These are phyloP conservation scores for Tolypocladium tundrense DNA, from an alignment of 2,329 filamentous ascomycete genomes.

Conservation along the genomic window DNA sequence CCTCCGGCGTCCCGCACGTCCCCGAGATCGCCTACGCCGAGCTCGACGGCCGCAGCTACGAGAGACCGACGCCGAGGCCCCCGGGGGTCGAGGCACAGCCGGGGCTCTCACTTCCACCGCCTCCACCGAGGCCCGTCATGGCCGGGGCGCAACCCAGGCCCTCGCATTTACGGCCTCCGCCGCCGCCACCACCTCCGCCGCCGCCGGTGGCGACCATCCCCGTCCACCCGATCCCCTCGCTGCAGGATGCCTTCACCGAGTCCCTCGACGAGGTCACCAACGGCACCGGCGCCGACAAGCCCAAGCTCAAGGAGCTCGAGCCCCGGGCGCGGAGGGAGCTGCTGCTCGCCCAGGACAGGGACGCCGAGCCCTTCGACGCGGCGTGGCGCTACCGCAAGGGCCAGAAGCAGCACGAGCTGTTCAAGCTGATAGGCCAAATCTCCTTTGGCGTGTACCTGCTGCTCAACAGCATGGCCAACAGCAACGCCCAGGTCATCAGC, in stretches of 20 bases:
- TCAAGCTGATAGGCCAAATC: slow-evolving; percentile 86
- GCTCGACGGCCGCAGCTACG: slow-evolving; percentile 7
- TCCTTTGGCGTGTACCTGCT: slow-evolving; percentile 87
- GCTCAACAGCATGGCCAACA: slow-evolving; percentile 77
- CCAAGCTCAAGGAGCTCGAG: slow-evolving; percentile 42
- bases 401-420: slow-evolving; percentile 75
- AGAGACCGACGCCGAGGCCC: not conserved
- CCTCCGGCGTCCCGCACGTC: not conserved
- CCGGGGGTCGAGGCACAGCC: not conserved
- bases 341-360: slow-evolving; percentile 57
- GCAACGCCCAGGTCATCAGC: slow-evolving; percentile 73
- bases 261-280: slow-evolving; percentile 63
- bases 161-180: not conserved
- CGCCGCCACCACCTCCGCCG: slow-evolving; percentile 8
- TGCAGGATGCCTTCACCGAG: slow-evolving; percentile 77
- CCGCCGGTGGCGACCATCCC: slow-evolving; percentile 15
- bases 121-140: not conserved
- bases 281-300: slow-evolving; percentile 33
- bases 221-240: slow-evolving; percentile 59
- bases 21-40: slow-evolving; percentile 3
- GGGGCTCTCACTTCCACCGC: slow-evolving; percentile 1
- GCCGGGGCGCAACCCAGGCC: not conserved
- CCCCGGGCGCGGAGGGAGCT: slow-evolving; percentile 53
- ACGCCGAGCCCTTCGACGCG: slow-evolving; percentile 61
- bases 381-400: slow-evolving; percentile 67